These are phyloP conservation scores for Jamesozyma piceae DNA, from an alignment of 805 yeast species.

Conservation along the genomic window DNA sequence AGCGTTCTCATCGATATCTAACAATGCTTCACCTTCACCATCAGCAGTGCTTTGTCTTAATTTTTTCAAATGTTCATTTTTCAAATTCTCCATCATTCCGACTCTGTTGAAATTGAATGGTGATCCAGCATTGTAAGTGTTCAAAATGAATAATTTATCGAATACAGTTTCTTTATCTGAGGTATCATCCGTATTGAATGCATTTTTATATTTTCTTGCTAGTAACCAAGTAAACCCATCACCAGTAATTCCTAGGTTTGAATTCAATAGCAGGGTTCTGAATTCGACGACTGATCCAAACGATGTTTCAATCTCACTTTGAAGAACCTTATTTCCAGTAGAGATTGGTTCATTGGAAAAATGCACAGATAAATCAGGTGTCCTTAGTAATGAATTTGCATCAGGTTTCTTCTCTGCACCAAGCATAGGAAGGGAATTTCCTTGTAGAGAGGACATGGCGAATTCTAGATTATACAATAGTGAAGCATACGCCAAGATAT, in stretches of 20 bases:
- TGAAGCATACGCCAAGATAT: conserved; percentile 34
- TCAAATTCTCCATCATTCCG: conserved; percentile 13
- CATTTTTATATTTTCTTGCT: conserved; percentile 35
- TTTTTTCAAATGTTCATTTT: conserved; percentile 5
- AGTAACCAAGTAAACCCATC: conserved; percentile 89
- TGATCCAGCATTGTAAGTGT: conserved; percentile 85
- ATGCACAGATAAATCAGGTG: conserved; percentile 32
- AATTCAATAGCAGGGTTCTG: conserved; percentile 55
- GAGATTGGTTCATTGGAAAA: conserved; percentile 19
- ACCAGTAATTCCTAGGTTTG: conserved; percentile 68
- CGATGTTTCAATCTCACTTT: conserved; percentile 22
- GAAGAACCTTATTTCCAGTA: conserved; percentile 1
- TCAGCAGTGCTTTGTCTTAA: conserved; percentile 3
- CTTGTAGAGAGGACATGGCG: conserved; percentile 30
- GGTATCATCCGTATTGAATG: conserved; percentile 6
- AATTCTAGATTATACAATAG: conserved; percentile 32
- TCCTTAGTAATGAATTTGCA: conserved; percentile 29
- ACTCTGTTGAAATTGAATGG: conserved; percentile 56
- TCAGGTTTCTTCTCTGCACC: conserved; percentile 8
- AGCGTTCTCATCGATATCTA: conserved; percentile 4
- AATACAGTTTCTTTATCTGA: conserved; percentile 14
- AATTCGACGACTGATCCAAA: conserved; percentile 77
- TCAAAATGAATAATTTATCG: conserved; percentile 54
- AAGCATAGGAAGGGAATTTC: conserved; percentile 10
- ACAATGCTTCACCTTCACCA: not conserved